Evolutionary conservation across 2,329 filamentous ascomycete species (phyloP), one percentile per base, ranked within the genome.

Genomic region (Cladosporium phlei): DNA sequence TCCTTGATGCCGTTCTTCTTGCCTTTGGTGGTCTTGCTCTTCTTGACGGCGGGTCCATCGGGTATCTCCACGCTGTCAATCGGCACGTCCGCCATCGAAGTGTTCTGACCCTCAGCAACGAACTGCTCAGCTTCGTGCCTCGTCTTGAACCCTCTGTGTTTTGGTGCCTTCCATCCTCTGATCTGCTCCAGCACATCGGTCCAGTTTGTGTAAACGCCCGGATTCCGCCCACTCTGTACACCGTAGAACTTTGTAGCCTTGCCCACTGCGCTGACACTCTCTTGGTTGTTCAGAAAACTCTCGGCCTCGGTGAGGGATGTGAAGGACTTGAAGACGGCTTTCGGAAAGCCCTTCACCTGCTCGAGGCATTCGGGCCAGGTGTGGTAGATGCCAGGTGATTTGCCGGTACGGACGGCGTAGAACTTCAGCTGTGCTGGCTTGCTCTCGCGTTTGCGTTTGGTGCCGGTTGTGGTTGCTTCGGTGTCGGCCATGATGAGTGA

Each of bases 91-190:
- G 19, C 30, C 40, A 33, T 49, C 14, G 22, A 7, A 12, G 38
- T 48, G 27, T 40, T 46, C 28, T 28, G 32, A 5, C 53, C 56
- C 34, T 62, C 65, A 28, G 67, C 71, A 39, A 95, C 86, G 62
- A 86, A 96, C 16, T 79, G 79, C 59, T 91, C 80, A 0, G 91
- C 91, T 64, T 94, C 88, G 48, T 73, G 74, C 20, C 61, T 59
- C 5, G 69, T 75, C 29, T 68, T 60, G 52, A 76, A 77, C 6
- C 62, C 63, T 55, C 69, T 70, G 47, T 74, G 79, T 49, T 76
- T 79, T 3, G 79, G 78, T 4, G 81, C 82, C 56, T 83, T 83
- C 61, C 82, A 83, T 2, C 85, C 87, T 24, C 74, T 79, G 51
- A 93, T 87, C 53, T 91, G 85, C 53, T 81, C 73, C 51, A 84